phyloP scores from a whole-genome alignment of 2,329 filamentous ascomycete species.

The Periconia sp. region DNA sequence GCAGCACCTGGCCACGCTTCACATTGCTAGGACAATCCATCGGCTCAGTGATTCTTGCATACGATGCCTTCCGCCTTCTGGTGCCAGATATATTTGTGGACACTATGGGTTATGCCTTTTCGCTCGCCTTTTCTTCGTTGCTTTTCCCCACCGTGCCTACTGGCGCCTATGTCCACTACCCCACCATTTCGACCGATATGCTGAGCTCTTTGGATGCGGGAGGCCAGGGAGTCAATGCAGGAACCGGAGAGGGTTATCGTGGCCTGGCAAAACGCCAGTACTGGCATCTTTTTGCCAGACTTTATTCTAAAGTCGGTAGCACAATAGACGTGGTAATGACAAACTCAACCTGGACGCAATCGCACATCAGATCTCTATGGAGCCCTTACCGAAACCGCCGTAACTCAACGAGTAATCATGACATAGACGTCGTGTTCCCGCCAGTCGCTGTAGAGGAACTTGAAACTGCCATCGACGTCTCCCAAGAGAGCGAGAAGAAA shows the following conservation, averaged over 20 bases:
- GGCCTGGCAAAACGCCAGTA: conserved; percentile 77
- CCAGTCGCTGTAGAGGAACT: conserved; percentile 89
- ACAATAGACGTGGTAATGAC: conserved; percentile 95
- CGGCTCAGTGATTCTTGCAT: conserved; percentile 82
- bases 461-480: conserved; percentile 71
- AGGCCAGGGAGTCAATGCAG: conserved; percentile 77
- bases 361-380: conserved; percentile 78
- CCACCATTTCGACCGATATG: conserved; percentile 98
- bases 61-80: conserved; percentile 89
- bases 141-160: conserved; percentile 82
- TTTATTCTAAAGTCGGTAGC: conserved; percentile 82
- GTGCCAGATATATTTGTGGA: conserved; percentile 94
- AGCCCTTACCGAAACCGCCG: conserved; percentile 50
- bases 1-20: conserved; percentile 86
- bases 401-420: conserved; percentile 52
- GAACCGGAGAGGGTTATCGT: conserved; percentile 71
- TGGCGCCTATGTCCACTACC: conserved; percentile 94
- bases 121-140: conserved; percentile 77
- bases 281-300: conserved; percentile 79
- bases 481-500: conserved; percentile 65
- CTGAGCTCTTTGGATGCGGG: conserved; percentile 67
- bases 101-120: conserved; percentile 97
- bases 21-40: conserved; percentile 93
- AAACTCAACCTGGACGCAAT: conserved; percentile 91
- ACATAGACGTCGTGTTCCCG: conserved; percentile 81